These are phyloP conservation scores for Lenzites betulinus DNA, from an alignment of 768 basidiomycete genomes.

Conservation along the genomic window DNA sequence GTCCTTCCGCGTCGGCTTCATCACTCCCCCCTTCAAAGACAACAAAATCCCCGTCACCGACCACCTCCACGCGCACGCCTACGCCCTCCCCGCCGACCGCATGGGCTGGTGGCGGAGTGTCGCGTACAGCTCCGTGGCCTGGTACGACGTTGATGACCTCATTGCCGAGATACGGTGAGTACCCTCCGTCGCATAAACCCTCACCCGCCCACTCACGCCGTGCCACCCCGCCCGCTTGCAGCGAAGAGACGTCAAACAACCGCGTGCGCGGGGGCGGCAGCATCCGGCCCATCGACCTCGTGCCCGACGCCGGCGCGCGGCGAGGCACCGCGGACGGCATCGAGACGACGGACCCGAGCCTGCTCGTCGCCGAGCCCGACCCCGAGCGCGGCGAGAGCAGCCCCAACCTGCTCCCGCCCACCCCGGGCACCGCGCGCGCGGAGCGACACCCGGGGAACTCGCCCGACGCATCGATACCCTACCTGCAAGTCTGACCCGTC, in stretches of 20 bases:
- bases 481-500: conserved; percentile 14
- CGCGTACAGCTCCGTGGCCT: conserved; percentile 67
- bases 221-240: conserved; percentile 33
- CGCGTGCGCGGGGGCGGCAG: conserved; percentile 70
- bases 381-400: conserved; percentile 34
- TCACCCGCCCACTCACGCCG: conserved; percentile 1
- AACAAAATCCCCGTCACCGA: conserved; percentile 78
- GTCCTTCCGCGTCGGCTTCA: conserved; percentile 71
- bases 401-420: conserved; percentile 24
- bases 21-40: conserved; percentile 76
- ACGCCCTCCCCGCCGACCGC: conserved; percentile 61
- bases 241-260: conserved; percentile 82
- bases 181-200: not conserved
- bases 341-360: conserved; percentile 56
- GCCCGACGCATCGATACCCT: conserved; percentile 20
- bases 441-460: conserved; percentile 1
- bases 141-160: conserved; percentile 77
- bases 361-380: conserved; percentile 46
- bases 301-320: conserved; percentile 71
- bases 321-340: conserved; percentile 63
- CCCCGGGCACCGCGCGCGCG: conserved; percentile 10
- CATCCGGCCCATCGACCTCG: conserved; percentile 61
- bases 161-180: conserved; percentile 80
- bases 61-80: conserved; percentile 79
- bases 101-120: conserved; percentile 75